These are phyloP conservation scores for Lipomyces chichibuensis DNA, from an alignment of 805 yeast species.

Conservation along the genomic window DNA sequence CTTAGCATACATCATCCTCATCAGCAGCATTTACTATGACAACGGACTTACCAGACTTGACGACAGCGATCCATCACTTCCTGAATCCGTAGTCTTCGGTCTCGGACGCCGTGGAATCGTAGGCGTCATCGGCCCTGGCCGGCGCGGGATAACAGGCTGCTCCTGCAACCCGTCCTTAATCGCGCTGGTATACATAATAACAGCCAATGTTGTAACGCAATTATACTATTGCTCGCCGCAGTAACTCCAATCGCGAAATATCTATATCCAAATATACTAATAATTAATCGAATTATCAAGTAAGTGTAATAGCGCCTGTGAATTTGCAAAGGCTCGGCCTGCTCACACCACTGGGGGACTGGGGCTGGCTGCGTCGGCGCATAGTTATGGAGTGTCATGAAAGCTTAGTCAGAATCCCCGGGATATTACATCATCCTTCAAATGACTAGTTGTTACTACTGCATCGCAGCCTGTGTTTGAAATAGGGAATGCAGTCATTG, in stretches of 20 bases:
- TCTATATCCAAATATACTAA: not conserved
- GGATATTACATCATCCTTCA: not conserved
- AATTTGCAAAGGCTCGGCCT: not conserved
- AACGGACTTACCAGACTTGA: not conserved
- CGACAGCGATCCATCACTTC: conserved; percentile 1
- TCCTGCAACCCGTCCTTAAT: not conserved
- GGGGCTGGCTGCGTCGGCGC: no score
- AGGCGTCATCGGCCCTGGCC: conserved; percentile 7
- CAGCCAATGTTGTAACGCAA: not conserved
- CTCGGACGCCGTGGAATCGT: conserved; percentile 6
- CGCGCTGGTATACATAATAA: not conserved
- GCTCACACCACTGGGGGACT: no score
- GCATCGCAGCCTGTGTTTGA: no score
- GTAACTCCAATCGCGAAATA: not conserved
- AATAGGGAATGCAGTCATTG: no score
- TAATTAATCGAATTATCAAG: not conserved
- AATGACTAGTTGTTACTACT: not conserved
- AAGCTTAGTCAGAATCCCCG: not conserved
- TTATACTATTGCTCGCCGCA: not conserved
- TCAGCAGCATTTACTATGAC: no score
- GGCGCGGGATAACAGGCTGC: conserved; percentile 9
- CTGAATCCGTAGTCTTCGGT: conserved; percentile 2
- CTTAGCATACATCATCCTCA: not conserved
- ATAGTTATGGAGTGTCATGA: not conserved
- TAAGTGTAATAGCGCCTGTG: not conserved